Evolutionary conservation across 352 stramenopile species (phyloP).

Genomic region (Phytophthora sp.): DNA sequence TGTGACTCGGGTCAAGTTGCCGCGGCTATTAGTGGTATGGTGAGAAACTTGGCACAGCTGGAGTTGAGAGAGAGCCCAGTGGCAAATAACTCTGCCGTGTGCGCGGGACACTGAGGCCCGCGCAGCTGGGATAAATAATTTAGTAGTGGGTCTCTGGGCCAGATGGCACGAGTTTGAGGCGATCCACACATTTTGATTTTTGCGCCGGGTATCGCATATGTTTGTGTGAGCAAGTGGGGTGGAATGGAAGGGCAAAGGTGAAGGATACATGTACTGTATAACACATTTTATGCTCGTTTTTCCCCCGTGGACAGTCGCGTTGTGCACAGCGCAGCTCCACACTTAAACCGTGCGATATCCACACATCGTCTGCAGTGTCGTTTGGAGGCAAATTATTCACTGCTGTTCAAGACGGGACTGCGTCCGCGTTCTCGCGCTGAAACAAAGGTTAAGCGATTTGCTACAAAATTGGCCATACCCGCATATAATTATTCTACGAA

Average conservation of each 20-base stretch:
- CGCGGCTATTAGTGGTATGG: too few relatives aligned
- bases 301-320: constrained; percentile 25
- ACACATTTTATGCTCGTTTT: constrained; percentile 8
- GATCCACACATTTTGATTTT: constrained; percentile 22
- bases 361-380: constrained; percentile 15
- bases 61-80: too few relatives aligned
- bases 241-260: constrained; percentile 8
- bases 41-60: constrained; percentile 15
- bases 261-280: constrained; percentile 12
- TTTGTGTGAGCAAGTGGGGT: not conserved
- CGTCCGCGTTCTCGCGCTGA: constrained; percentile 3
- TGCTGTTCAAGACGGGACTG: not conserved
- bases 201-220: constrained; percentile 27
- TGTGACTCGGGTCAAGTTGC: constrained; percentile 9
- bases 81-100: constrained; percentile 10
- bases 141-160: constrained; percentile 9
- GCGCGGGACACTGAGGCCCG: not conserved
- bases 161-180: constrained; percentile 12
- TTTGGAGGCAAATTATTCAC: constrained; percentile 16
- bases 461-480: constrained; percentile 17
- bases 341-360: constrained; percentile 20
- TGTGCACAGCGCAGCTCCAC: constrained; percentile 9
- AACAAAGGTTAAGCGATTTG: constrained; percentile 15
- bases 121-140: constrained; percentile 29
- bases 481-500: not conserved